Base-by-base conservation (phyloP, 2,329 filamentous ascomycete genomes). In the Aspergillus quadrilineatus region DNA sequence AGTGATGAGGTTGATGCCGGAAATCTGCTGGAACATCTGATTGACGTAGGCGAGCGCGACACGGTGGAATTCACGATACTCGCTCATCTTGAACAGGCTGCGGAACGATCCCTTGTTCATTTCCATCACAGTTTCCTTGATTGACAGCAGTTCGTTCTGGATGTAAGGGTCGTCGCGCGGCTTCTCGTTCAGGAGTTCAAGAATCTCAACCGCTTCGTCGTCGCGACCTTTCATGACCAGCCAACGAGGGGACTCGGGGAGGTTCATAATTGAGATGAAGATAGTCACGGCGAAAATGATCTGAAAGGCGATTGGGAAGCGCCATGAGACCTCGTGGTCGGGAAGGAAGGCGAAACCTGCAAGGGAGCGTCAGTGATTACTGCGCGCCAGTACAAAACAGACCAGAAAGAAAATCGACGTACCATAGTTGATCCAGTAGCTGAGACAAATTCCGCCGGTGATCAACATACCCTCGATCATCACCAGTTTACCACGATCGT, bases 71-170 rank as follows among this genome's bases (percentile, higher is more conserved):
- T 84, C 79, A 37, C 81, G 77, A 63, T 84, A 76, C 60, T 82
- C 79, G 60, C 74, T 77, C 78, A 82, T 83, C 56, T 80, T 83
- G 70, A 85, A 85, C 55, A 85, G 76, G 60, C 85, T 83, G 6
- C 70, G 67, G 70, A 85, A 85, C 73, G 71, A 81, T 4, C 67
- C 78, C 58, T 77, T 75, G 67, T 79, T 61, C 69, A 71, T 78
- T 59, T 82, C 79, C 50, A 80, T 61, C 1, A 81, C 80, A 2
- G 79, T 80, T 43, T 80, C 79, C 62, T 81, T 80, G 70, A 83
- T 81, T 15, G 50, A 36, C 4, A 32, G 17, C 4, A 56, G 45
- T n/a, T 53, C 39, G 44, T 44, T 42, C 15, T 58, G 53, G 14
- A 57, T 53, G 32, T 58, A 51, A 6, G 46, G 58, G 22, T 58